Evolutionary conservation across 441 rosid species (phyloP).

Genomic region (Croton laevigatus): DNA sequence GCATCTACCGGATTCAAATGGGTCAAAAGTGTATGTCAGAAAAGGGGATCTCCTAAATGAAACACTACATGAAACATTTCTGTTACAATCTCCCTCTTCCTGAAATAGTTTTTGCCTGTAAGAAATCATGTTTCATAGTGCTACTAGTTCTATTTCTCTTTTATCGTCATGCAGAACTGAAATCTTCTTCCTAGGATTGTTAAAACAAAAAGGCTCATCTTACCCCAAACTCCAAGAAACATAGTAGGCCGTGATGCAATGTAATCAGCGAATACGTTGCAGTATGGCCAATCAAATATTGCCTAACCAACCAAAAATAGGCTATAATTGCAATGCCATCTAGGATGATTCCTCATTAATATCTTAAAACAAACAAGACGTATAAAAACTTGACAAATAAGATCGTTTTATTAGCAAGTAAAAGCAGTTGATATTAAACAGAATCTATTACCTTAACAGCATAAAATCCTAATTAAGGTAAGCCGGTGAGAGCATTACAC

Average conservation of each 20-base stretch:
- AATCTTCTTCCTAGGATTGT: background rate
- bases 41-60: slow-evolving; percentile 35
- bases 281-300: too few species aligned
- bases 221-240: too few species aligned
- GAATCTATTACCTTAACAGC: background rate
- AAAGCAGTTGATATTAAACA: background rate
- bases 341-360: too few species aligned
- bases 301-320: too few species aligned
- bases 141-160: background rate
- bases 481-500: background rate
- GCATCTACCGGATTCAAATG: slow-evolving; percentile 53
- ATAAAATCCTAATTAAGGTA: background rate
- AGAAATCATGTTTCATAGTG: background rate
- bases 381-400: background rate
- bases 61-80: background rate
- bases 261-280: too few species aligned
- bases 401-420: background rate
- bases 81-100: background rate
- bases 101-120: background rate
- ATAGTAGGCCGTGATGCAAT: too few species aligned
- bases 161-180: background rate
- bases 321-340: too few species aligned
- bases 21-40: slow-evolving; percentile 56
- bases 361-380: background rate
- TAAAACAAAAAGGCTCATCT: too few species aligned